Percentiles rank a stretch among this genome's conserved stretches.
phyloP scores from a whole-genome alignment of 768 basidiomycete genomes.

The Clavulina sp. region DNA sequence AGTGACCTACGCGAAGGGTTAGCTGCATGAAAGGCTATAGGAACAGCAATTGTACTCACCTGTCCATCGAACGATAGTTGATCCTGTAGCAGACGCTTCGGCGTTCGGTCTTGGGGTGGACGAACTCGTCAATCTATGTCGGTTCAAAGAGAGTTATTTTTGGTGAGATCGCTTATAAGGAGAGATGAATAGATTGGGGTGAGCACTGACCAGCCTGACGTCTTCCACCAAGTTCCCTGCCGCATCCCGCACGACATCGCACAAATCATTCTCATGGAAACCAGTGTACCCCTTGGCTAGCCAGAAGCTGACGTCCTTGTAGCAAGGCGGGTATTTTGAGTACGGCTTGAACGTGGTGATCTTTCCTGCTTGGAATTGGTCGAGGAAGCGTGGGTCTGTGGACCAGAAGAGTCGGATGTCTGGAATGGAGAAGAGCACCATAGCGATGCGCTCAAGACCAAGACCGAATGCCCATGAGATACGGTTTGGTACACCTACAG shows the following conservation, averaged over 20 bases:
- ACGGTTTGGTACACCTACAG: constrained; percentile 51
- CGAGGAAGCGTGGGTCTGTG: constrained; percentile 63
- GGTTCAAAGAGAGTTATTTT: no score
- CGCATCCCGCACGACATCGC: constrained; percentile 81
- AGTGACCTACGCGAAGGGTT: constrained; percentile 38
- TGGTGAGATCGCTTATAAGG: constrained; percentile 5
- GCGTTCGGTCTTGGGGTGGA: constrained; percentile 70
- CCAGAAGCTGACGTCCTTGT: constrained; percentile 97
- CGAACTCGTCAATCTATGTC: constrained; percentile 84
- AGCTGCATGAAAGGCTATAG: neutral
- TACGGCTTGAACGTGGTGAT: constrained; percentile 79
- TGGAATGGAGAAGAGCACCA: constrained; percentile 92
- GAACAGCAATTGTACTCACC: constrained; percentile 25
- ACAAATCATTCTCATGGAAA: constrained; percentile 93
- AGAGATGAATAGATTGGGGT: neutral
- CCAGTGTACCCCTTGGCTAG: constrained; percentile 11
- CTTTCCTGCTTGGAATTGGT: constrained; percentile 62
- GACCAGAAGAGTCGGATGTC: constrained; percentile 99
- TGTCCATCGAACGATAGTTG: constrained; percentile 94
- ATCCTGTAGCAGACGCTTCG: constrained; percentile 77
- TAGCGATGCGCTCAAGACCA: constrained; percentile 90
- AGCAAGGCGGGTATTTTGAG: constrained; percentile 81
- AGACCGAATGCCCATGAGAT: constrained; percentile 97
- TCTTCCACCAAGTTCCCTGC: constrained; percentile 88
- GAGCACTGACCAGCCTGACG: constrained; percentile 51